These are phyloP conservation scores for Strobilomyces confusus DNA, from an alignment of 768 basidiomycete species.

Conservation along the genomic window DNA sequence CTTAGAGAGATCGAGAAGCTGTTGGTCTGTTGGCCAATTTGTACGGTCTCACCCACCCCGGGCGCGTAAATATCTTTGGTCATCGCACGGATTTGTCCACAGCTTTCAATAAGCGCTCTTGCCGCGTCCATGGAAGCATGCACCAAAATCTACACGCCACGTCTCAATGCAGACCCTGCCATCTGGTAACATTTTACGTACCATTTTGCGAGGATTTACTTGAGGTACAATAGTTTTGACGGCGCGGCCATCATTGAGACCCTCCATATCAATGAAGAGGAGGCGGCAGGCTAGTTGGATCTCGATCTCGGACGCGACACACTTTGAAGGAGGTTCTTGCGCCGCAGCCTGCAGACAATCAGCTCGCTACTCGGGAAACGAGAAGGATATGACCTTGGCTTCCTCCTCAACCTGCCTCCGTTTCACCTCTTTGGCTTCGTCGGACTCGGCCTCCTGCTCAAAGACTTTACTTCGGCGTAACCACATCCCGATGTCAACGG, in stretches of 20 bases:
- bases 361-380: background rate
- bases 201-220: constrained; percentile 95
- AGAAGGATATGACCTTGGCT: constrained; percentile 47
- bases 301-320: constrained; percentile 67
- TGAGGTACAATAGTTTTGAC: constrained; percentile 96
- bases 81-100: constrained; percentile 80
- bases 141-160: constrained; percentile 74
- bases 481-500: constrained; percentile 95
- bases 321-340: constrained; percentile 90
- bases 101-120: constrained; percentile 71
- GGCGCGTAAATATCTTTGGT: constrained; percentile 91
- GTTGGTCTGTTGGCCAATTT: constrained; percentile 94
- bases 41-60: constrained; percentile 64
- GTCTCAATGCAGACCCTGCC: background rate
- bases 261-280: constrained; percentile 94
- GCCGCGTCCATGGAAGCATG: constrained; percentile 70
- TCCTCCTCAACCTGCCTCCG: constrained; percentile 70
- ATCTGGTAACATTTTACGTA: constrained; percentile 30
- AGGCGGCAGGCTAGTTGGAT: constrained; percentile 83
- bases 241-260: constrained; percentile 93
- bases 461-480: constrained; percentile 85
- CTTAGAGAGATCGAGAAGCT: constrained; percentile 93
- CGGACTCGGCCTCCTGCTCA: constrained; percentile 84
- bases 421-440: constrained; percentile 72
- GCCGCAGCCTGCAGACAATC: constrained; percentile 52